Evolutionary conservation across 495 filamentous ascomycete genomes (phyloP), one percentile per base, ranked within the genome.

Genomic region (Tirmania nivea): DNA sequence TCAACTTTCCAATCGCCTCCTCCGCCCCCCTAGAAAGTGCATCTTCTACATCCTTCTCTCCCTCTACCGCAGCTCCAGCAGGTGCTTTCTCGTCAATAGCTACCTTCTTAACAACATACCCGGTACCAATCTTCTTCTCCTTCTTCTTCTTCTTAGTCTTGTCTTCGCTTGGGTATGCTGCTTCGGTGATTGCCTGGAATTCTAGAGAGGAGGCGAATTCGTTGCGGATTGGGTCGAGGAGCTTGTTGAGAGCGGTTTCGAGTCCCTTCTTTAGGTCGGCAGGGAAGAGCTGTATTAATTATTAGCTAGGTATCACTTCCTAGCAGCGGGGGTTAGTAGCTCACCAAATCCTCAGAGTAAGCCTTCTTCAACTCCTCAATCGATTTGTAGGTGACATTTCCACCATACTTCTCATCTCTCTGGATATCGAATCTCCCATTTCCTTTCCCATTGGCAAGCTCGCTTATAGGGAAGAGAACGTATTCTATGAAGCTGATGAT

Each of bases 261-360:
- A 88, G 75, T 35, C 80, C 86, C 35, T 78, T 73, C 69, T 96
- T 96, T 20, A 95, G 72, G 8, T 81, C 65, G 70, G 92, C 84
- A 0, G 89, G 89, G 10, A 79, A 83, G 52, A 96, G 73, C 82
- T 90, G 53, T 31, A 31, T 31, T 31, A 0, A 3, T 31, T 31
- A 31, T 31, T 31, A 31, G 25, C 1, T 20, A 14, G 50, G 21
- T 48, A 10, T n/a, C 0, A 37, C 11, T 52, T 17, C 49, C 37
- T 9, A 35, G 47, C 48, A 45, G 21, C 35, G 9, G 65, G 79
- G 84, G 53, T 84, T 70, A 31, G 25, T 31, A 31, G 7, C 25
- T 7, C 25, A 31, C 25, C 25, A 31, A 31, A 64, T 95, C 90
- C 21, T 72, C 78, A 42, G 65, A 60, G 70, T 93, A 97, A 65